phyloP scores from a whole-genome alignment of 352 stramenopile species.

The Globisporangium orthogonon region DNA sequence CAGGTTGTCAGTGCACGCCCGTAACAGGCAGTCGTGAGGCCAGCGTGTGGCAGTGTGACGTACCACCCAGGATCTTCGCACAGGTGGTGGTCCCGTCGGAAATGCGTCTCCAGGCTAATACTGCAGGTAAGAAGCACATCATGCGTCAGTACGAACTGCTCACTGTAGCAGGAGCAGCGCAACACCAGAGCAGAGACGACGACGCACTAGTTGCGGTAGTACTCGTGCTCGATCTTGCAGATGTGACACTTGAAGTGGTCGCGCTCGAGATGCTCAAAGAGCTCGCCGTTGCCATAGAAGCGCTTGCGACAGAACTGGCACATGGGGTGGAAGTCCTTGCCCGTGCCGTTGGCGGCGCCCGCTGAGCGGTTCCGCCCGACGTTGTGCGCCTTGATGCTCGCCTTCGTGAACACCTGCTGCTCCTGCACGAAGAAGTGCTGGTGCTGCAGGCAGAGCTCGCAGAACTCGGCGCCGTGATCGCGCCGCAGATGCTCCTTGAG shows the following conservation, averaged over 20 bases:
- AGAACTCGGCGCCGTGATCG: slow-evolving; percentile 69
- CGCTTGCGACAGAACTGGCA: slow-evolving; percentile 87
- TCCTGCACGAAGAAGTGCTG: slow-evolving; percentile 82
- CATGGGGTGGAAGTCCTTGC: slow-evolving; percentile 82
- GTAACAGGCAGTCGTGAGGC: not conserved
- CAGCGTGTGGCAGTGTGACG: slow-evolving; percentile 11
- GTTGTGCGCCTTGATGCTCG: slow-evolving; percentile 59
- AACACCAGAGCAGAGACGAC: not conserved
- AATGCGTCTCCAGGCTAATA: slow-evolving; percentile 79
- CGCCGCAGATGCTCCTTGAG: slow-evolving; percentile 67
- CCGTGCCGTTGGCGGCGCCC: slow-evolving; percentile 33
- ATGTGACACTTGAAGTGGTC: slow-evolving; percentile 90
- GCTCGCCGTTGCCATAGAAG: slow-evolving; percentile 80
- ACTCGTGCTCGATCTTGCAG: slow-evolving; percentile 83
- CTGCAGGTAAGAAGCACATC: slow-evolving; percentile 22
- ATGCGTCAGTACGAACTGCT: slow-evolving; percentile 2
- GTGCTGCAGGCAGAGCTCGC: slow-evolving; percentile 66
- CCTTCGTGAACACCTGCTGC: slow-evolving; percentile 73
- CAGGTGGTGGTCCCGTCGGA: slow-evolving; percentile 73
- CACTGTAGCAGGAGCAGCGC: slow-evolving; percentile 5
- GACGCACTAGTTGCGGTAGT: slow-evolving; percentile 88
- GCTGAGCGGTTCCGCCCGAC: slow-evolving; percentile 36
- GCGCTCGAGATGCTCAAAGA: slow-evolving; percentile 85
- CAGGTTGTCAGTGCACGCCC: not conserved
- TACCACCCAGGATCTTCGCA: slow-evolving; percentile 83